Conservation (phyloP, 305 asterid species). For the Salvia sclarea region DNA sequence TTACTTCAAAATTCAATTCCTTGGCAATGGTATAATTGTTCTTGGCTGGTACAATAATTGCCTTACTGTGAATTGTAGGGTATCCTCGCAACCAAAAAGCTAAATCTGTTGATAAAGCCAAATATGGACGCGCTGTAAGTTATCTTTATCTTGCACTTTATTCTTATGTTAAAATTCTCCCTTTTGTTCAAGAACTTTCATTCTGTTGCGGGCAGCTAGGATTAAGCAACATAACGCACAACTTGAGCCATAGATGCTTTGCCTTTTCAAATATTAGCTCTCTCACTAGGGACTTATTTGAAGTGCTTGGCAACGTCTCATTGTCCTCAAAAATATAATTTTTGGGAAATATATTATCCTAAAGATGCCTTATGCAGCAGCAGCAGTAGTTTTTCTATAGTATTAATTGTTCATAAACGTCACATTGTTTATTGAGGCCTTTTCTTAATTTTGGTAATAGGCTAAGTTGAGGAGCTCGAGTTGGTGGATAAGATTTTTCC, state of each 20-base stretch:
- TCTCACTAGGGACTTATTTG: neutral
- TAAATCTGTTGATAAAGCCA: constrained; percentile 43
- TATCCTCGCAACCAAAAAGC: constrained; percentile 44
- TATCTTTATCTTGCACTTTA: neutral
- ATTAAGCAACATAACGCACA: neutral
- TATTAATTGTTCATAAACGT: neutral
- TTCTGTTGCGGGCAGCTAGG: neutral
- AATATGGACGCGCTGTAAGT: constrained; percentile 47
- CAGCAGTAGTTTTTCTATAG: neutral
- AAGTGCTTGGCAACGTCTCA: neutral
- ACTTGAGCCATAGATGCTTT: neutral
- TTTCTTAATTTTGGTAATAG: constrained; percentile 29
- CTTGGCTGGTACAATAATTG: constrained; percentile 3
- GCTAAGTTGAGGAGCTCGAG: constrained; percentile 67
- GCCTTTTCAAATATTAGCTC: neutral
- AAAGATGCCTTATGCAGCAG: neutral
- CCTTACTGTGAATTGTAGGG: constrained; percentile 32
- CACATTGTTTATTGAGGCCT: constrained; percentile 2
- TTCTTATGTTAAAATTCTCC: neutral
- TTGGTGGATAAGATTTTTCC: constrained; percentile 69
- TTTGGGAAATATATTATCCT: neutral
- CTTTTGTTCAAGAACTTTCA: neutral
- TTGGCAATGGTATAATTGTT: neutral
- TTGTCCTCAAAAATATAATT: neutral
- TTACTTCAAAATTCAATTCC: no score